Percentiles rank a stretch among this genome's conserved stretches.
Conservation (phyloP, 306 rosid species). For the Acmispon strigosus region DNA sequence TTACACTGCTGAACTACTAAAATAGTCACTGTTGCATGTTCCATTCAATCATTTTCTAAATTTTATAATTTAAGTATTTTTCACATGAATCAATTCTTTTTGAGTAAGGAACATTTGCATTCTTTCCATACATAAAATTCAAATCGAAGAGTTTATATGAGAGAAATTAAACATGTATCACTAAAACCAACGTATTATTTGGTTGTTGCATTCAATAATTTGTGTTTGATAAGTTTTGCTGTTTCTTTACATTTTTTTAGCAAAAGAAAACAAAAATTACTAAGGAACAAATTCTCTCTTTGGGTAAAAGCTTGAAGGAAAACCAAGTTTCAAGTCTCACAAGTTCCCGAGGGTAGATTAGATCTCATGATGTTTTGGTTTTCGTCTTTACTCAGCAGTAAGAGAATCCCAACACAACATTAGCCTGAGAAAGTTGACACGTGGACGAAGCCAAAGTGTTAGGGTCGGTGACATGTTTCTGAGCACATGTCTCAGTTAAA, state of each 20-base stretch:
- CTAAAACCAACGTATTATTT: no score
- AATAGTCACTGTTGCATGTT: slow-evolving; percentile 7
- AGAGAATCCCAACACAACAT: slow-evolving; percentile 5
- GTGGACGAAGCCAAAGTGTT: slow-evolving; percentile 3
- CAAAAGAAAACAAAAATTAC: background rate
- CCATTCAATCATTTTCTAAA: no score
- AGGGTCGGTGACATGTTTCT: background rate
- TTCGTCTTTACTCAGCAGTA: background rate
- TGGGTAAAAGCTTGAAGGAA: slow-evolving; percentile 5
- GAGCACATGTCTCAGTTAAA: background rate
- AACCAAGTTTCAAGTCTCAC: slow-evolving; percentile 12
- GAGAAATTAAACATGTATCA: no score
- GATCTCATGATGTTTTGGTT: background rate
- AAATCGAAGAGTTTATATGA: no score
- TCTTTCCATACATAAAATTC: no score
- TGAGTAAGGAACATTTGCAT: no score
- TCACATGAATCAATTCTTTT: no score
- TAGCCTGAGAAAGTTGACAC: slow-evolving; percentile 9
- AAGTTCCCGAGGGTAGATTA: background rate
- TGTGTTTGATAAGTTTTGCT: background rate
- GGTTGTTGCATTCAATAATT: background rate
- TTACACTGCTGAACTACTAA: slow-evolving; percentile 29
- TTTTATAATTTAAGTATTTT: no score
- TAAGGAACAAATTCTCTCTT: background rate
- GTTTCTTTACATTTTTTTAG: background rate